Percentiles rank a stretch among this genome's conserved stretches.
Evolutionary conservation across 768 basidiomycete species (phyloP).

Genomic region (Rhodotorula graminis): DNA sequence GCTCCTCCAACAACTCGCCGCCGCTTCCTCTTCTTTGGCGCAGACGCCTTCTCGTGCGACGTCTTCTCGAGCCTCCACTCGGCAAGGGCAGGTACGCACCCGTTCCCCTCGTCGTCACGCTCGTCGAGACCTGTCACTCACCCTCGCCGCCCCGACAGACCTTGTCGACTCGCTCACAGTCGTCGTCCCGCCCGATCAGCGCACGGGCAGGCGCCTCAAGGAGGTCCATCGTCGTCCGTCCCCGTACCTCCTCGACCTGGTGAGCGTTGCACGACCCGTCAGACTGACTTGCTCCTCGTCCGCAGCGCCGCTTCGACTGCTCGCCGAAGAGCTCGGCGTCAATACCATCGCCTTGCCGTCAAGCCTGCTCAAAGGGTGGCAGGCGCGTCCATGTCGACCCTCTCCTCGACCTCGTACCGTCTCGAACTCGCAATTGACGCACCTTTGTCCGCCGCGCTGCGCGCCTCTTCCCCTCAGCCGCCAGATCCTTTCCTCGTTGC

Average conservation of each 20-base stretch:
- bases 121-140: too few species aligned
- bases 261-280: too few species aligned
- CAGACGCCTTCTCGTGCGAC: conserved; percentile 38
- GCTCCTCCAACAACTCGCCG: neutral
- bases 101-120: too few species aligned
- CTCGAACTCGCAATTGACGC: too few species aligned
- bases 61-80: conserved; percentile 21
- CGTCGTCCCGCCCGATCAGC: conserved; percentile 35
- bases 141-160: conserved; percentile 5
- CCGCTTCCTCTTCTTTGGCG: conserved; percentile 39
- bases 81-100: conserved; percentile 12
- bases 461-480: neutral
- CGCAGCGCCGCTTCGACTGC: conserved; percentile 27
- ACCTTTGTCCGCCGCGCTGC: neutral
- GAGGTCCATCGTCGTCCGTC: conserved; percentile 24
- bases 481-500: neutral
- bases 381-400: too few species aligned
- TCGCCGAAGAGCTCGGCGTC: conserved; percentile 31
- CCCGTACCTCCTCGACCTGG: too few species aligned
- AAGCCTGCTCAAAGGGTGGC: conserved; percentile 26
- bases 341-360: conserved; percentile 14
- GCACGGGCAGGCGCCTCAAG: conserved; percentile 13
- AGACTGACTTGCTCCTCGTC: neutral
- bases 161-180: conserved; percentile 32
- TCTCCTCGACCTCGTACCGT: too few species aligned